These are phyloP conservation scores for Linnemannia exigua DNA, from an alignment of 192 early-diverging fungal species.

Conservation along the genomic window DNA sequence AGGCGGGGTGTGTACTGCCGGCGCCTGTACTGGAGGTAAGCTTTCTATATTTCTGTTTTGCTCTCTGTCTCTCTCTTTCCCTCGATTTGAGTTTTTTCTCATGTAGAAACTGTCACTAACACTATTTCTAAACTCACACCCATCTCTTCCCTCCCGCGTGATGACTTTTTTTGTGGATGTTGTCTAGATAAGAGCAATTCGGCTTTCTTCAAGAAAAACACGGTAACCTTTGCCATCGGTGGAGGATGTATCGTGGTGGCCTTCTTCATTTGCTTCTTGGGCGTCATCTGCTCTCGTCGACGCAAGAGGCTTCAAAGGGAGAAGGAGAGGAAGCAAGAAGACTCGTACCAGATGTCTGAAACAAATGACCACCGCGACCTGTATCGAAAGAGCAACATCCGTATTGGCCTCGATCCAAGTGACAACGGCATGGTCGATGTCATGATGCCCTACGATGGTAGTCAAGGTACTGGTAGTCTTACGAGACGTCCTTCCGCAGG, in stretches of 20 bases:
- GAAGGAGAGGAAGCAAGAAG: slow-evolving; percentile 17
- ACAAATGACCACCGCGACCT: background rate
- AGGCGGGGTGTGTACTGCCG: slow-evolving; percentile 24
- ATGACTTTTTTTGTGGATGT: background rate
- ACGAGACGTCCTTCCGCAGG: background rate
- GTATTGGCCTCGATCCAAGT: slow-evolving; percentile 39
- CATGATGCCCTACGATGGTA: slow-evolving; percentile 11
- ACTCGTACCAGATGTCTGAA: slow-evolving; percentile 40
- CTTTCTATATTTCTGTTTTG: background rate
- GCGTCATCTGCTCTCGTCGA: slow-evolving; percentile 23
- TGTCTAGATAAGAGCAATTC: slow-evolving; percentile 14
- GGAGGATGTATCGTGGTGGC: slow-evolving; percentile 10
- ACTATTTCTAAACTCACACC: background rate
- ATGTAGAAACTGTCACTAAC: background rate
- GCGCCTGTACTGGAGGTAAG: slow-evolving; percentile 27
- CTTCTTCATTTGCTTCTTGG: slow-evolving; percentile 31
- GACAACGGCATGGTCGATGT: slow-evolving; percentile 8
- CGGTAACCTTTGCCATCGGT: slow-evolving; percentile 12
- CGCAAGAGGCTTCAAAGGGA: slow-evolving; percentile 8
- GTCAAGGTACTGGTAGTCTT: background rate
- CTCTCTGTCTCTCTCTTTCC: background rate
- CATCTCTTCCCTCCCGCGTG: background rate
- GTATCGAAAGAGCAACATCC: slow-evolving; percentile 30
- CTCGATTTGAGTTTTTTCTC: background rate
- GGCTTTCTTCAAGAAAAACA: slow-evolving; percentile 37